Conservation (phyloP, 805 yeast genomes). For the Wickerhamomyces queroliae region DNA sequence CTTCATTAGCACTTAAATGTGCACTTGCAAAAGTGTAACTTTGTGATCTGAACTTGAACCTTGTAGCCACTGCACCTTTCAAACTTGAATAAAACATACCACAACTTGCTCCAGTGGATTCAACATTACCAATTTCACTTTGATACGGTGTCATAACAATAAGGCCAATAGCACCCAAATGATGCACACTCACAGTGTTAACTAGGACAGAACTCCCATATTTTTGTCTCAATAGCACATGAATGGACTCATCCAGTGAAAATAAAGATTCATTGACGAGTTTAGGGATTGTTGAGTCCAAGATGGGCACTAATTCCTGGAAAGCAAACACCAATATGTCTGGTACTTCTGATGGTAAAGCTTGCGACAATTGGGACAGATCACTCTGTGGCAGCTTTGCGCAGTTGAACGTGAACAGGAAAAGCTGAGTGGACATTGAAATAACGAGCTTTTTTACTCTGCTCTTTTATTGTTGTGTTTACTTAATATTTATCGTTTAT, state of each 20-base stretch:
- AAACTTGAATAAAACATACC: slow-evolving; percentile 59
- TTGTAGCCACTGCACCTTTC: slow-evolving; percentile 69
- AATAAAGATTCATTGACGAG: slow-evolving; percentile 33
- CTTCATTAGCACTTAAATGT: slow-evolving; percentile 81
- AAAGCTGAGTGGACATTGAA: not conserved
- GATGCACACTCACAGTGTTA: slow-evolving; percentile 35
- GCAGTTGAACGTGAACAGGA: slow-evolving; percentile 45
- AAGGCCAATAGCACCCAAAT: slow-evolving; percentile 54
- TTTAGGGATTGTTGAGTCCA: slow-evolving; percentile 44
- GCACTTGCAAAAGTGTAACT: slow-evolving; percentile 56
- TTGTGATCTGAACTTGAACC: slow-evolving; percentile 31
- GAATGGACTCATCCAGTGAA: slow-evolving; percentile 28
- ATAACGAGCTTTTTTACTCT: not conserved
- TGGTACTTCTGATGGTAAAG: slow-evolving; percentile 30
- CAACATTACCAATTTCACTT: slow-evolving; percentile 23
- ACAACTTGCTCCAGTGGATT: slow-evolving; percentile 34
- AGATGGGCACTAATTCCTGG: slow-evolving; percentile 54
- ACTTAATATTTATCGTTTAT: too few species aligned
- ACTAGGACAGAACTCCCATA: slow-evolving; percentile 30
- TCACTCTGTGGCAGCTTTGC: slow-evolving; percentile 39
- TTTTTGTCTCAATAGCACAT: slow-evolving; percentile 27
- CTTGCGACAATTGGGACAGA: slow-evolving; percentile 23
- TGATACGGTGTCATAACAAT: slow-evolving; percentile 40
- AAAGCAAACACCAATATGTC: slow-evolving; percentile 56
- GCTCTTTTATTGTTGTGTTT: not conserved